Conservation (phyloP, 306 rosid species). For the Quercus gilva region DNA sequence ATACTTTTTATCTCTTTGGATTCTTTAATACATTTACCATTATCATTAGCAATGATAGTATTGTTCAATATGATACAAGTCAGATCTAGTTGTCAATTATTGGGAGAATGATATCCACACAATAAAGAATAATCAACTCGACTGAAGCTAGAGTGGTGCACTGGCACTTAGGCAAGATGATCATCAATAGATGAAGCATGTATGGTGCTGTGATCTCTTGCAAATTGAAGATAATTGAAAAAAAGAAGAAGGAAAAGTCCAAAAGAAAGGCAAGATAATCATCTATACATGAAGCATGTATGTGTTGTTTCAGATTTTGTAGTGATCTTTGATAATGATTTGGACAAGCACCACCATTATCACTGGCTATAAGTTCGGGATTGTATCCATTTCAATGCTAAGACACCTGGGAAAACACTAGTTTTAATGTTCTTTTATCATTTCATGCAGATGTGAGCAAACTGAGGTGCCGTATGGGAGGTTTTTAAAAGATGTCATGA, state of each 20-base stretch:
- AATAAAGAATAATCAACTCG: not conserved
- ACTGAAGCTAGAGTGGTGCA: not conserved
- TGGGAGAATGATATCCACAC: not conserved
- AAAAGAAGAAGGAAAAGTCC: too few species aligned
- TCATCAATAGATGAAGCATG: too few species aligned
- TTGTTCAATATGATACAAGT: not conserved
- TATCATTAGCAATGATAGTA: not conserved
- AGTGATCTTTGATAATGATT: not conserved
- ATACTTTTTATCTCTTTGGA: not conserved
- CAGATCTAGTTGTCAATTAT: not conserved
- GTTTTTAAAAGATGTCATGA: not conserved
- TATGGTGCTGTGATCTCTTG: not conserved
- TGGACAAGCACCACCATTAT: not conserved
- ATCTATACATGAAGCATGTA: not conserved
- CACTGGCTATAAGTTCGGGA: not conserved
- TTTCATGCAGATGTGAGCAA: not conserved
- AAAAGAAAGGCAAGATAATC: too few species aligned
- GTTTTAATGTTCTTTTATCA: not conserved
- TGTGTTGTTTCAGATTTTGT: not conserved
- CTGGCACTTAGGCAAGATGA: not conserved
- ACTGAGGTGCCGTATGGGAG: not conserved
- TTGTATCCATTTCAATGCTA: not conserved
- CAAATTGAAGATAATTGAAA: not conserved
- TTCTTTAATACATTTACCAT: not conserved
- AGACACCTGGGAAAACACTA: not conserved